Evolutionary conservation across 257 asterid species (phyloP), one percentile per base, ranked within the genome.

Genomic region (Plantago major): DNA sequence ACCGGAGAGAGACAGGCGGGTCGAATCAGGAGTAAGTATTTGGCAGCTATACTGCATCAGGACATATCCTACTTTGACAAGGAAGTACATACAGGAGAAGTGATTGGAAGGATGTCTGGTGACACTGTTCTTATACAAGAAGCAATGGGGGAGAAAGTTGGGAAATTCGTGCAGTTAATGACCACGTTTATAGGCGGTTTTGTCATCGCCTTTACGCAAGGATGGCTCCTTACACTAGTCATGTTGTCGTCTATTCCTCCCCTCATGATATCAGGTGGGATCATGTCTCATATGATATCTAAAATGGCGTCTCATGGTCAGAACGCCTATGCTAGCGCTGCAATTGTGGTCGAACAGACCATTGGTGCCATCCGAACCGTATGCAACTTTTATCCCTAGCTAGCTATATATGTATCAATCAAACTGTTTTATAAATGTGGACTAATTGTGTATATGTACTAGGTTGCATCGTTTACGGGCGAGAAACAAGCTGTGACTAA

Each of bases 91-190:
- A 87, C 97, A 0, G 97, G 97, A 33, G 97, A 87, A 69, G 95
- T 90, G 19, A 76, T 90, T 26, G 95, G 92, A 33, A 71, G 93
- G 70, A 90, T 90, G 93, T 90, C 97, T 0, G 97, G 96, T 6
- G 97, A 90, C 76, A 90, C 97, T 1, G 97, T 87, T 54, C 92
- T 87, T 49, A 90, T 90, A 30, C 97, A 90, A 73, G 95, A 90
- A 18, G 97, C 97, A 43, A 87, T 87, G 79, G 96, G 97, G 3
- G 97, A 90, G 84, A 90, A 90, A 90, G 95, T 87, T 0, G 97
- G 97, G 19, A 90, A 90, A 67, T 87, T 87, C 37, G 74, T 80
- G 63, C 96, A 90, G 87, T 54, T 83, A 14, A 62, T 81, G 68
- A 59, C 96, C 1, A 87, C 96, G 3, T 85, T 90, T 54, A 37